Evolutionary conservation across 2,329 filamentous ascomycete genomes (phyloP).

Genomic region (Diaporthe sp.): DNA sequence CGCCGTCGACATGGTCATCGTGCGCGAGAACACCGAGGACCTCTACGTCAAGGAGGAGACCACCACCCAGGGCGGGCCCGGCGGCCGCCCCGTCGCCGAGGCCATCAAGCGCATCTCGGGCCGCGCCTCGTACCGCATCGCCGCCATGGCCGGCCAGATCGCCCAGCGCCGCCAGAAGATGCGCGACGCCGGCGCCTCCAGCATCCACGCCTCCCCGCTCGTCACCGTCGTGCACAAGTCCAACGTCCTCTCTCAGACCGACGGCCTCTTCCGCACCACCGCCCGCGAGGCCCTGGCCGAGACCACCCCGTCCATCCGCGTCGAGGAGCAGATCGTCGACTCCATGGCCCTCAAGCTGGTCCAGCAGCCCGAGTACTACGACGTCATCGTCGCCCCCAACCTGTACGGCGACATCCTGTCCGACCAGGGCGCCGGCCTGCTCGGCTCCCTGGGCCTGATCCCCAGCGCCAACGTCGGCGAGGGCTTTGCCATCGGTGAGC

Average conservation of each 20-base stretch:
- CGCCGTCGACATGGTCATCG: slow-evolving; percentile 90
- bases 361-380: slow-evolving; percentile 94
- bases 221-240: slow-evolving; percentile 99
- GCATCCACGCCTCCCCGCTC: slow-evolving; percentile 77
- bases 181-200: slow-evolving; percentile 70
- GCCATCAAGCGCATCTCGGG: slow-evolving; percentile 98
- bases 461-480: slow-evolving; percentile 96
- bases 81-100: slow-evolving; percentile 86
- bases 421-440: slow-evolving; percentile 93
- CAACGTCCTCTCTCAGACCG: slow-evolving; percentile 96
- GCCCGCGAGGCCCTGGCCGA: slow-evolving; percentile 80
- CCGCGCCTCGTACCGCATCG: slow-evolving; percentile 86
- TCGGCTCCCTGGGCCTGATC: slow-evolving; percentile 92
- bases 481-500: slow-evolving; percentile 95
- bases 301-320: slow-evolving; percentile 66
- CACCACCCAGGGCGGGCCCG: slow-evolving; percentile 80
- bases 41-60: slow-evolving; percentile 97
- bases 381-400: slow-evolving; percentile 98
- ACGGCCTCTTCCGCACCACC: slow-evolving; percentile 92
- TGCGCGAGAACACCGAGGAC: slow-evolving; percentile 98
- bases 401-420: slow-evolving; percentile 98
- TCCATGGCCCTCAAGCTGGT: slow-evolving; percentile 99
- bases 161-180: slow-evolving; percentile 88
- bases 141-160: slow-evolving; percentile 94
- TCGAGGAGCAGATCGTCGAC: slow-evolving; percentile 99